phyloP scores from a whole-genome alignment of 805 yeast species.

The Yarrowia deformans region DNA sequence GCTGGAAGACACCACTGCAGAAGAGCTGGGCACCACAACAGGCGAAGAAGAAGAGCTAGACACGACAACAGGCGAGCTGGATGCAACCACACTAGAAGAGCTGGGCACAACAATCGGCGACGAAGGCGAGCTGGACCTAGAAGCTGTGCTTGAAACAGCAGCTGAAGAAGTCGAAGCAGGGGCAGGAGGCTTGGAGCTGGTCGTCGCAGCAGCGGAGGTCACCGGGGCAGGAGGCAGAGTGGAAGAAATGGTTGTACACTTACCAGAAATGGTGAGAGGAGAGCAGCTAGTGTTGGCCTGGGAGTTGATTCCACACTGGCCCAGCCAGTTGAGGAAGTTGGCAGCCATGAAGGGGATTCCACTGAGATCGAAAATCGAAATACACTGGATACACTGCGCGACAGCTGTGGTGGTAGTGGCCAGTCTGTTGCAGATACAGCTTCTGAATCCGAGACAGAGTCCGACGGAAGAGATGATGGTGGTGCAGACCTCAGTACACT shows the following conservation, averaged over 20 bases:
- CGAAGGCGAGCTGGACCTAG: slow-evolving; percentile 5
- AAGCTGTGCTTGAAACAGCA: slow-evolving; percentile 5
- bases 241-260: slow-evolving; percentile 10
- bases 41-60: background rate
- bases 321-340: slow-evolving; percentile 11
- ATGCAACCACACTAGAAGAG: background rate
- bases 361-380: slow-evolving; percentile 19
- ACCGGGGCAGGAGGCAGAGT: slow-evolving; percentile 4
- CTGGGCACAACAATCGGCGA: background rate
- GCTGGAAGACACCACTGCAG: background rate
- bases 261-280: slow-evolving; percentile 17
- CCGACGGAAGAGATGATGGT: slow-evolving; percentile 17
- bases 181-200: slow-evolving; percentile 1
- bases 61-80: background rate
- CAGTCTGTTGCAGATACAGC: slow-evolving; percentile 16
- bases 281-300: background rate
- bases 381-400: slow-evolving; percentile 27
- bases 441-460: slow-evolving; percentile 2
- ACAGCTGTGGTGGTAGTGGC: slow-evolving; percentile 4
- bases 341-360: background rate
- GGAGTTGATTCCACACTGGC: slow-evolving; percentile 3
- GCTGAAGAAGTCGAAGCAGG: background rate
- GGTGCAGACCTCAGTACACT: slow-evolving; percentile 9
- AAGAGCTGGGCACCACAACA: background rate
- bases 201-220: slow-evolving; percentile 1